Evolutionary conservation across 75 land plant genomes (phyloP), one percentile per base, ranked within the genome.

Genomic region (Cryptomeria japonica): DNA sequence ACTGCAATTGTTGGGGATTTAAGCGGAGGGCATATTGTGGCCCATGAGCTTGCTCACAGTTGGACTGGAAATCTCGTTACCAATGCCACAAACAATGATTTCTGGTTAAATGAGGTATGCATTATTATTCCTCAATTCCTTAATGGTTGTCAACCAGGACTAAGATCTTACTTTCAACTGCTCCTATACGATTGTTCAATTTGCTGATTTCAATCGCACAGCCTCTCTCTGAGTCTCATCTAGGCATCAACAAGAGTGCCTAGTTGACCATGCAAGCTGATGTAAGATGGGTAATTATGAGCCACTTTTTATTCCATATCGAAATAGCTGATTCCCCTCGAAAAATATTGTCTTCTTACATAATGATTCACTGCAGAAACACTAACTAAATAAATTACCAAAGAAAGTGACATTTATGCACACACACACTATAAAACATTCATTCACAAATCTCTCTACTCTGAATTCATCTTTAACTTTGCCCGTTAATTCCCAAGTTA

Each of bases 11-110:
- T 90, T 56, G 97, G 97, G 5, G 99, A 97, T 87, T 89, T 90
- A 1, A 94, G 92, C 18, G 99, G 97, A 1, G 97, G 94, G 11
- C 95, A 94, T 83, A 95, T 97, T 39, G 97, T 97, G 83, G 99
- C 97, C 0, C 99, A 97, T 83, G 99, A 97, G 89, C 95, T 97
- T 42, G 99, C 99, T 10, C 99, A 97, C 89, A 97, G 99, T 87
- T 97, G 97, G 99, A 97, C 99, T 18, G 97, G 99, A 32, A 95
- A 97, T 88, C 89, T 97, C 88, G 95, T 97, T 80, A 97, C 95
- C 86, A 97, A 94, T 90, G 95, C 94, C 86, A 93, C 91, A 16
- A 96, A 95, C 86, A 95, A 97, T 77, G 95, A 97, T 88, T 97
- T 97, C 86, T 97, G 99, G 99, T 86, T 97, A 85, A 97, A 97